phyloP scores from a whole-genome alignment of 495 filamentous ascomycete species.

The Hyphodiscus hymeniophilus region DNA sequence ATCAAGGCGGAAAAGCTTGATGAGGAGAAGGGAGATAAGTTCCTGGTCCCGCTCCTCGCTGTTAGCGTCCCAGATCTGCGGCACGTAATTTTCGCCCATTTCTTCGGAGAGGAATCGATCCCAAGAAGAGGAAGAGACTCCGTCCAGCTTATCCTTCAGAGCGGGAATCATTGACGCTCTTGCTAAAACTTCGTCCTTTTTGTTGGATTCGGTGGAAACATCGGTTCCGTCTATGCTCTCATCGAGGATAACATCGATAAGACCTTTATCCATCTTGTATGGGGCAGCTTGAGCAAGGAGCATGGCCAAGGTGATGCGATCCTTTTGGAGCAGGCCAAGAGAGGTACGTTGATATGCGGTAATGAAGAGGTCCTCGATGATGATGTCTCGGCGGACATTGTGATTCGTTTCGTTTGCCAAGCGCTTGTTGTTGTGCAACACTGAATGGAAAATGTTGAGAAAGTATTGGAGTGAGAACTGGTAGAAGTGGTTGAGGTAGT shows the following conservation, averaged over 20 bases:
- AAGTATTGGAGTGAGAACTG: conserved; percentile 99
- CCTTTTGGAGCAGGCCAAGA: conserved; percentile 85
- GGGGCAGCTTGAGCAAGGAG: conserved; percentile 90
- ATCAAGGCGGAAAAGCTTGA: conserved; percentile 93
- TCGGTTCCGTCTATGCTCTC: conserved; percentile 67
- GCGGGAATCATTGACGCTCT: conserved; percentile 57
- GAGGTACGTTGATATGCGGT: conserved; percentile 90
- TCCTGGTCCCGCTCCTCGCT: conserved; percentile 61
- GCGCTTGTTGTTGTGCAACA: conserved; percentile 73
- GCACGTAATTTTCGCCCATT: conserved; percentile 80
- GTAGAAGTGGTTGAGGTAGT: conserved; percentile 98
- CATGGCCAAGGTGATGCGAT: conserved; percentile 91
- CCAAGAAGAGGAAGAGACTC: conserved; percentile 58
- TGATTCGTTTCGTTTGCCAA: conserved; percentile 67
- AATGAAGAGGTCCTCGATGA: conserved; percentile 81
- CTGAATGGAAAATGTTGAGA: conserved; percentile 90
- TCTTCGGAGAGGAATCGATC: conserved; percentile 76
- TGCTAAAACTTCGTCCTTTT: conserved; percentile 59
- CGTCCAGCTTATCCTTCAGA: conserved; percentile 65
- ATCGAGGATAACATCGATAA: conserved; percentile 83
- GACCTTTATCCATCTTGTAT: conserved; percentile 81
- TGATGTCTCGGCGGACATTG: conserved; percentile 70
- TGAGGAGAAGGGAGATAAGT: conserved; percentile 75
- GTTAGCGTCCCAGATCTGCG: conserved; percentile 61
- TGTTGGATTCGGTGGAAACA: conserved; percentile 57